phyloP scores from a whole-genome alignment of 495 filamentous ascomycete species.

The Daldinia childiae region DNA sequence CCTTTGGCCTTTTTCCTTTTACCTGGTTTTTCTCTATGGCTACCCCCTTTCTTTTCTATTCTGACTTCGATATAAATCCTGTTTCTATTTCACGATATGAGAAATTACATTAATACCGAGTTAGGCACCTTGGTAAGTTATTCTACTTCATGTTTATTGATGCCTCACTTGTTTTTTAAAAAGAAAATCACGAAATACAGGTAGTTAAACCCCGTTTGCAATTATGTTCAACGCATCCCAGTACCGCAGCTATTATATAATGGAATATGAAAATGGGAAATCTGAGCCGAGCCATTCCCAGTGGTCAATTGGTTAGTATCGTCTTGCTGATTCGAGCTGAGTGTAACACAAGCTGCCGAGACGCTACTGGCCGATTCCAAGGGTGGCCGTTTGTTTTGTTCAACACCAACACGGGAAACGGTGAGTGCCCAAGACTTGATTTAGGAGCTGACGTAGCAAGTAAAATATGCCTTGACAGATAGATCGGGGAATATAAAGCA shows the following conservation, averaged over 20 bases:
- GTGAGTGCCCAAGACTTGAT: background rate
- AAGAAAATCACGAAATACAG: background rate
- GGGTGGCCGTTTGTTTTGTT: slow-evolving; percentile 15
- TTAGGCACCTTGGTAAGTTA: no score
- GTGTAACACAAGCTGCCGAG: background rate
- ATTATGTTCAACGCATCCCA: background rate
- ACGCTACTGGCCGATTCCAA: slow-evolving; percentile 1
- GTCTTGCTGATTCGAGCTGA: background rate
- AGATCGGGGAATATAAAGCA: slow-evolving; percentile 1
- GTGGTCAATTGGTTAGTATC: background rate
- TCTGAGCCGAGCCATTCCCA: background rate
- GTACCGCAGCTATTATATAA: background rate
- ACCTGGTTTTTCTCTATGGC: no score
- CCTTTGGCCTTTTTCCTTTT: no score
- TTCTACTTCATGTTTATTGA: no score
- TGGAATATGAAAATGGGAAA: background rate
- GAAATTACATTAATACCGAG: no score
- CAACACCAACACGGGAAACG: background rate
- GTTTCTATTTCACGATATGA: no score
- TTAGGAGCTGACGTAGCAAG: background rate
- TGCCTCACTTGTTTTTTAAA: no score
- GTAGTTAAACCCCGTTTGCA: slow-evolving; percentile 2
- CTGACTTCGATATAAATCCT: no score
- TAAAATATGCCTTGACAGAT: background rate
- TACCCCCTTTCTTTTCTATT: no score